Evolutionary conservation across 2,329 filamentous ascomycete species (phyloP), one percentile per base, ranked within the genome.

Genomic region (Curvularia sp.): DNA sequence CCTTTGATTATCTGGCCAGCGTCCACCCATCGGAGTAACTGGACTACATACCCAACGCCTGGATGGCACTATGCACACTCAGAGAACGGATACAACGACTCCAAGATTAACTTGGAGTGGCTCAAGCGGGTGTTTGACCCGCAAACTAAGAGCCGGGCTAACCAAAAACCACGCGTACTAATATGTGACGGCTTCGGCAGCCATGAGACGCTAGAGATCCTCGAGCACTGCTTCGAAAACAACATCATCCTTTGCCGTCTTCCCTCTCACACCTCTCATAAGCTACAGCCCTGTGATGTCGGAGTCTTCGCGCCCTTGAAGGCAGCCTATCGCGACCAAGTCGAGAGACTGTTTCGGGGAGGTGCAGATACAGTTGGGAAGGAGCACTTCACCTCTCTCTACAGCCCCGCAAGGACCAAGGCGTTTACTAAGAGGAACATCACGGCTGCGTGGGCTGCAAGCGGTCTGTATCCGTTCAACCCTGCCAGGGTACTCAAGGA

Each of bases 191-290:
- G 58, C 38, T 77, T 78, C 51, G 64, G 65, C 15, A 74, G 69
- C 21, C 70, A 79, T 53, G 66, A 78, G 57, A 73, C 70, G 3
- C 70, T 75, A 28, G 69, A 78, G 34, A 60, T 75, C 49, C 46
- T 69, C 57, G 66, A 71, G 60, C 71, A 67, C 56, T 75, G 66
- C 57, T 72, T 73, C 49, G 55, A 68, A 49, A 73, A 77, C 49
- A 72, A 72, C 32, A 76, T 77, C 43, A 30, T 45, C 9, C 32
- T 36, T 13, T 36, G 32, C 32, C n/a, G n/a, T n/a, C n/a, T n/a
- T n/a, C n/a, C n/a, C n/a, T n/a, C n/a, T n/a, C n/a, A n/a, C n/a
- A n/a, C n/a, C n/a, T n/a, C n/a, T n/a, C n/a, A n/a, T n/a, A n/a
- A n/a, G n/a, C n/a, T n/a, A n/a, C n/a, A n/a, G n/a, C n/a, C n/a